phyloP scores from a whole-genome alignment of 805 yeast genomes.

The Nakazawaea ambrosiae region DNA sequence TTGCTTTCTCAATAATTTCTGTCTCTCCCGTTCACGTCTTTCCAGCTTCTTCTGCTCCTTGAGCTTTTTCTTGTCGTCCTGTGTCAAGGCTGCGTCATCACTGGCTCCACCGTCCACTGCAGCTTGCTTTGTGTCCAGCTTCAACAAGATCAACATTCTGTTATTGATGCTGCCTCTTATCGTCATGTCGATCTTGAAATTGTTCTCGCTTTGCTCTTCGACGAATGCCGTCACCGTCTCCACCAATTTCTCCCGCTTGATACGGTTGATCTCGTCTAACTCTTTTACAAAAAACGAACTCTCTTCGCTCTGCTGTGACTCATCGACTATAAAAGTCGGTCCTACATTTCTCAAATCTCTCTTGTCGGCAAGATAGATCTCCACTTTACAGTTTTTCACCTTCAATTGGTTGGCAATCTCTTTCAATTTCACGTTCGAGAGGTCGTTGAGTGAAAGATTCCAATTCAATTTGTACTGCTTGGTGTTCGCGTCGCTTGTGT shows the following conservation, averaged over 20 bases:
- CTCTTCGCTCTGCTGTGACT: no score
- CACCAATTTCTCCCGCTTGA: slow-evolving; percentile 8
- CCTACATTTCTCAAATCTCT: slow-evolving; percentile 1
- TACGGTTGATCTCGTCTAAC: slow-evolving; percentile 4
- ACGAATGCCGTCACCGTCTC: slow-evolving; percentile 1
- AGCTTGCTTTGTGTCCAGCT: neutral
- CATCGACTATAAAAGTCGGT: no score
- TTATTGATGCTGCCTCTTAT: neutral
- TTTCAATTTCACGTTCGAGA: slow-evolving; percentile 8
- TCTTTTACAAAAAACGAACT: no score
- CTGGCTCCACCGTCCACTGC: neutral
- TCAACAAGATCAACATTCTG: neutral
- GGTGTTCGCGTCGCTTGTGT: neutral
- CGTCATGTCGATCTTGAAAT: neutral
- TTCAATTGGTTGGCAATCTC: slow-evolving; percentile 5
- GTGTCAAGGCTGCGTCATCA: neutral
- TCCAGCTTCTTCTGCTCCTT: slow-evolving; percentile 3
- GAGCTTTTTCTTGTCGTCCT: neutral
- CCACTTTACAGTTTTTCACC: neutral
- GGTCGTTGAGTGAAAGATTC: slow-evolving; percentile 9
- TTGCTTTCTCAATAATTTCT: slow-evolving; percentile 5
- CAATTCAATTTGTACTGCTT: slow-evolving; percentile 8
- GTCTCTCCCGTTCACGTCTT: slow-evolving; percentile 3
- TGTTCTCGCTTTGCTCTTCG: neutral
- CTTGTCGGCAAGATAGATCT: slow-evolving; percentile 5